Base-by-base conservation (phyloP, 2,329 filamentous ascomycete genomes). In the Metarhizium rileyi region DNA sequence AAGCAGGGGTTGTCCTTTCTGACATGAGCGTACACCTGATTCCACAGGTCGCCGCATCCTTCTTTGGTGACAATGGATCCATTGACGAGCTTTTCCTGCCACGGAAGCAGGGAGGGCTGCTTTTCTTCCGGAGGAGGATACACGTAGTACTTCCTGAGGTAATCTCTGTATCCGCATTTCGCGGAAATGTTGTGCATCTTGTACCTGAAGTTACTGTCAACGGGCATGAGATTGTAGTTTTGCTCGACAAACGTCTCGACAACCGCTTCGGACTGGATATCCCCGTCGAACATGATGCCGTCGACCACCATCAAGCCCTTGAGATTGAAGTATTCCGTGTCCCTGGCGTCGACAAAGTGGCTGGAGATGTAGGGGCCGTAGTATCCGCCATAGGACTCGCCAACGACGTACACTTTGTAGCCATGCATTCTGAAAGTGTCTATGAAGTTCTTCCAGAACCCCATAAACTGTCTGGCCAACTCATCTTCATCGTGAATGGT, bases 371-470 rank as follows among this genome's bases (percentile, higher is more conserved):
- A 89, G 0, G 86, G 84, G 2, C 84, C 78, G 57, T 82, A 85
- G 57, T 71, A 67, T 16, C 86, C 85, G 0, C 78, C 84, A 57
- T 86, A 89, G 0, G 77, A 83, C 63, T 76, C 86, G 6, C 86
- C 87, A 0, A 84, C 76, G 50, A 93, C 77, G 63, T 85, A 91
- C 9, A 89, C 75, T 55, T 85, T 86, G 57, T 77, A 80, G 12
- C 76, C 75, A 20, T 86, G 74, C 58, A 88, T 71, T n/a, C 67
- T 71, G 56, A 90, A 90, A 0, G 81, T 81, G 30, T 86, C 72
- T 51, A 88, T 68, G 57, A 89, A 90, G 67, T 88, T 88, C 68
- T 84, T 83, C 75, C 82, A 90, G 68, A 89, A 93, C 46, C 84
- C 84, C 16, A 85, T 71, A 62, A 91, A 89, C 56, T 90, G 78